Evolutionary conservation across 164 flowering plant species (phyloP).

Genomic region (Nymphaea colorata): DNA sequence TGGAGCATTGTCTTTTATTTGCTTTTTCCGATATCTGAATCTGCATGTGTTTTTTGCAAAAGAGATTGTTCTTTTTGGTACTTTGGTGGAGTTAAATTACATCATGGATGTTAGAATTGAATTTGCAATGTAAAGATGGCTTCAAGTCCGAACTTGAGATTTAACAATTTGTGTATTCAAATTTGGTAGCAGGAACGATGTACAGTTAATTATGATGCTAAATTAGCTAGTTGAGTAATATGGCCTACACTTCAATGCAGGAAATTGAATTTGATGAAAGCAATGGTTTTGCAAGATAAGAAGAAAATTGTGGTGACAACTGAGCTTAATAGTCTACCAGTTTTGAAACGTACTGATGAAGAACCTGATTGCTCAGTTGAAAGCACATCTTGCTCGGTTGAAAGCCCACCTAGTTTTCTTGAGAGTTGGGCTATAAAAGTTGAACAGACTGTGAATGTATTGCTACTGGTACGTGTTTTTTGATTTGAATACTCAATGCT

Average conservation of each 20-base stretch:
- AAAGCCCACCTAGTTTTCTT: conserved; percentile 23
- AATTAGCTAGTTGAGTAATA: no score
- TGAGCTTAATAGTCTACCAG: conserved; percentile 25
- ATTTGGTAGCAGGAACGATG: no score
- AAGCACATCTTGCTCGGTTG: conserved; percentile 4
- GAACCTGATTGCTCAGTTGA: conserved; percentile 4
- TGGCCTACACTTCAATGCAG: conserved; percentile 10
- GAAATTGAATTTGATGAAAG: conserved; percentile 29
- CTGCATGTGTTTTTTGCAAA: no score
- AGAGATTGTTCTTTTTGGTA: no score
- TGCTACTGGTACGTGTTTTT: conserved; percentile 47
- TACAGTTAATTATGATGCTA: no score
- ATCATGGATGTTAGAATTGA: no score
- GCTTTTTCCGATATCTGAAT: no score
- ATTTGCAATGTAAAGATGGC: no score
- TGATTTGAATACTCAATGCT: neutral
- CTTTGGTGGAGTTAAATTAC: no score
- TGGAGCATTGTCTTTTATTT: no score
- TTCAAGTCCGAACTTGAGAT: no score
- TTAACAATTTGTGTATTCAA: no score
- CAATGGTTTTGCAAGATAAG: conserved; percentile 50
- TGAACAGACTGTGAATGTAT: conserved; percentile 66
- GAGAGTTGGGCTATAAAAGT: conserved; percentile 59
- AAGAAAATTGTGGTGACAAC: conserved; percentile 56
- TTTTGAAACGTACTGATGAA: conserved; percentile 19